Evolutionary conservation across 129 eudicot species (phyloP).

Genomic region (Solidago caesia): DNA sequence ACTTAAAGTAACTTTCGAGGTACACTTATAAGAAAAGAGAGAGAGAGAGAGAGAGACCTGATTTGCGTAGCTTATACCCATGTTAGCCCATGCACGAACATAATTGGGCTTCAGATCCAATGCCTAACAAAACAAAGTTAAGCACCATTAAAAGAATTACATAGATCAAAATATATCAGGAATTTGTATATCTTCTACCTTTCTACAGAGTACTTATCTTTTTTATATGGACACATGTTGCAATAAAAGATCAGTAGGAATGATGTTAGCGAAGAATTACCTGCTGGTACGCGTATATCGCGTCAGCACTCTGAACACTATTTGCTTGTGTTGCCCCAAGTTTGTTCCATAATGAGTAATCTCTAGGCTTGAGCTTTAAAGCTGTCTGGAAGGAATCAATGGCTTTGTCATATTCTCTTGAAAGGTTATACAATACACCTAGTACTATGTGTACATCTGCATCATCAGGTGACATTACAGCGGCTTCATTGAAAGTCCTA

Average conservation of each 20-base stretch:
- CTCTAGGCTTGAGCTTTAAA: conserved; percentile 84
- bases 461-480: conserved; percentile 91
- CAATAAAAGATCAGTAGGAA: background rate
- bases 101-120: conserved; percentile 93
- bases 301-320: conserved; percentile 95
- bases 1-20: background rate
- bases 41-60: conserved; percentile 48
- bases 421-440: conserved; percentile 88
- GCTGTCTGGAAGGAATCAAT: conserved; percentile 88
- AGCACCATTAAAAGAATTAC: background rate
- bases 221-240: background rate
- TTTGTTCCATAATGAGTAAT: conserved; percentile 97
- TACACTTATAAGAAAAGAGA: background rate
- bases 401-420: conserved; percentile 92
- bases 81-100: conserved; percentile 99
- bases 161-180: background rate
- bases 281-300: conserved; percentile 85
- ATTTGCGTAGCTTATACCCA: conserved; percentile 98
- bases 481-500: conserved; percentile 78
- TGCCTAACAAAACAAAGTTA: conserved; percentile 51
- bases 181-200: background rate
- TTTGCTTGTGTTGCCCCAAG: conserved; percentile 99
- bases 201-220: background rate
- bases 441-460: conserved; percentile 96
- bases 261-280: conserved; percentile 23